Percentiles rank a stretch among this genome's conserved stretches.
These are phyloP conservation scores for Gymnopus androsaceus DNA, from an alignment of 1,284 basidiomycete genomes.

Conservation along the genomic window DNA sequence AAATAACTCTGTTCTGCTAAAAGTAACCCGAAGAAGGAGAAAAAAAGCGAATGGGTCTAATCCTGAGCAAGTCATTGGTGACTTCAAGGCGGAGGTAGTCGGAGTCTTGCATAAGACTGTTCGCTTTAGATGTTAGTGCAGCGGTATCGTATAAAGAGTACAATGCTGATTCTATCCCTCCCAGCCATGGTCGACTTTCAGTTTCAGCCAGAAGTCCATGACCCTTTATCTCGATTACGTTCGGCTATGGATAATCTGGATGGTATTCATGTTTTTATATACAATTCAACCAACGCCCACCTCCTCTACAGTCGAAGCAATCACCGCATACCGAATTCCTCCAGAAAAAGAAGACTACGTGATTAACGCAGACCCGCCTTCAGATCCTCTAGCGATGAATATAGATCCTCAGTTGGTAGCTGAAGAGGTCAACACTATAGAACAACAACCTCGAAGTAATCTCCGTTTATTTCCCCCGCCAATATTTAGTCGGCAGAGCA, in stretches of 20 bases:
- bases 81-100: constrained; percentile 78
- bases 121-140: constrained; percentile 81
- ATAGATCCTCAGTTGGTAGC: constrained; percentile 38
- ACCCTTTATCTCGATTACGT: constrained; percentile 70
- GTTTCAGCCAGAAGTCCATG: constrained; percentile 72
- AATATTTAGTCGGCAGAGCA: constrained; percentile 75
- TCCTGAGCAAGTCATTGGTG: constrained; percentile 49
- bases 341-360: constrained; percentile 66
- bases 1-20: constrained; percentile 80
- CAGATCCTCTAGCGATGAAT: constrained; percentile 28
- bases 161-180: background rate
- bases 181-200: constrained; percentile 92
- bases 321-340: constrained; percentile 68
- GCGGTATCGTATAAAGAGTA: background rate
- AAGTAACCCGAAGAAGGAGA: constrained; percentile 71
- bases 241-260: constrained; percentile 78
- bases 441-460: constrained; percentile 43
- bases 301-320: constrained; percentile 60
- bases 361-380: constrained; percentile 28
- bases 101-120: constrained; percentile 82
- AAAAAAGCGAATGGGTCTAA: constrained; percentile 31
- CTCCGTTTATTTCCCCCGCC: constrained; percentile 81
- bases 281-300: background rate
- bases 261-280: constrained; percentile 48
- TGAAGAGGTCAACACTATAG: background rate